A percentile compares a stretch with the other conserved stretches of the same genome.
phyloP scores from a whole-genome alignment of 1,284 basidiomycete species.

The Melampsora americana region DNA sequence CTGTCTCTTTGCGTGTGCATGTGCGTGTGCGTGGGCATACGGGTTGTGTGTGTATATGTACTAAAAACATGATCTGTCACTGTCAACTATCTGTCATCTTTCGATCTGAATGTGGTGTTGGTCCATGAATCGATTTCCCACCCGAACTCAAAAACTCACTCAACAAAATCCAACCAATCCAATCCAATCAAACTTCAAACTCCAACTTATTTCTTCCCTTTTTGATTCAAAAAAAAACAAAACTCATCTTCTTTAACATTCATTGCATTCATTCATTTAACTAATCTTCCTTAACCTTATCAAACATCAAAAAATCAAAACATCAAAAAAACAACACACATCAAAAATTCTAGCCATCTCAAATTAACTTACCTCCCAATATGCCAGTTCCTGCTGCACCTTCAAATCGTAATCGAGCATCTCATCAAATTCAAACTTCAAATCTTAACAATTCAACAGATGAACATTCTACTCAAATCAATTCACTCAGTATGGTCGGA shows the following conservation, averaged over 20 bases:
- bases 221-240: too few species aligned
- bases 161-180: too few species aligned
- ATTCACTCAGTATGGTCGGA: slow-evolving; percentile 24
- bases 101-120: background rate
- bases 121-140: background rate
- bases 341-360: slow-evolving; percentile 4
- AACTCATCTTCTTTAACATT: too few species aligned
- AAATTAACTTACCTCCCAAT: background rate
- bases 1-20: background rate
- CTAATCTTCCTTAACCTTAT: too few species aligned
- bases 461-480: background rate
- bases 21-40: background rate
- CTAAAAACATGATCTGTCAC: background rate
- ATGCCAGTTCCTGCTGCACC: slow-evolving; percentile 19
- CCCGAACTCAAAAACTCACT: too few species aligned
- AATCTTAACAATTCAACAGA: background rate
- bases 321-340: too few species aligned
- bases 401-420: slow-evolving; percentile 18
- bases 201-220: background rate
- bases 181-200: background rate
- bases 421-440: slow-evolving; percentile 28
- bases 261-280: too few species aligned
- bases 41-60: background rate
- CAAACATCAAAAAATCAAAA: too few species aligned
- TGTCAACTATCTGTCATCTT: background rate